These are phyloP conservation scores for Pseudoturritis turrita DNA, from an alignment of 345 rosid species.

Conservation along the genomic window DNA sequence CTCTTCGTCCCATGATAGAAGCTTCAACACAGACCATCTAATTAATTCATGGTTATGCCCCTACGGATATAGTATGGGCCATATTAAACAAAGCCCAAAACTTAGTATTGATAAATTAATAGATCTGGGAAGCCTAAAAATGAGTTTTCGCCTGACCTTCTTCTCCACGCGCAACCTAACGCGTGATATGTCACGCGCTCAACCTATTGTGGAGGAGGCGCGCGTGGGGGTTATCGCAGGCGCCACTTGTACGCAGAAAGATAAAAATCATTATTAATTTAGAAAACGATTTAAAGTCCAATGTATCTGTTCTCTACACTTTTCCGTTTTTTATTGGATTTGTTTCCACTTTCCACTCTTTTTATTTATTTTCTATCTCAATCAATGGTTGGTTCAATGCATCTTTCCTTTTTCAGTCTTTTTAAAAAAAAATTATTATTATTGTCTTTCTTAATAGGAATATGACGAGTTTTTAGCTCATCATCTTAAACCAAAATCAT, in stretches of 20 bases:
- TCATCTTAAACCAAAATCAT: background rate
- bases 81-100: no score
- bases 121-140: no score
- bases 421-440: no score
- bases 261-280: background rate
- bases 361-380: background rate
- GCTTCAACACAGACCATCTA: no score
- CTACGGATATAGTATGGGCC: no score
- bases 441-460: background rate
- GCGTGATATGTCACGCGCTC: no score
- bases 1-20: no score
- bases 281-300: constrained; percentile 1
- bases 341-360: background rate
- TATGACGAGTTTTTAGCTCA: background rate
- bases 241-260: constrained; percentile 8
- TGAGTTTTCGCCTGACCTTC: no score
- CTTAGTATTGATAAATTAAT: no score
- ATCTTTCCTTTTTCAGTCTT: background rate
- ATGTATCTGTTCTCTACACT: constrained; percentile 13
- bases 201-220: no score
- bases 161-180: no score
- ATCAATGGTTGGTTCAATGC: constrained; percentile 25
- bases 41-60: no score
- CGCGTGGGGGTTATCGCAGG: background rate
- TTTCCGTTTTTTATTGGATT: constrained; percentile 18